A percentile compares a stretch with the other conserved stretches of the same genome.
Conservation (phyloP, 2,329 filamentous ascomycete genomes). For the Neonectria sp. region DNA sequence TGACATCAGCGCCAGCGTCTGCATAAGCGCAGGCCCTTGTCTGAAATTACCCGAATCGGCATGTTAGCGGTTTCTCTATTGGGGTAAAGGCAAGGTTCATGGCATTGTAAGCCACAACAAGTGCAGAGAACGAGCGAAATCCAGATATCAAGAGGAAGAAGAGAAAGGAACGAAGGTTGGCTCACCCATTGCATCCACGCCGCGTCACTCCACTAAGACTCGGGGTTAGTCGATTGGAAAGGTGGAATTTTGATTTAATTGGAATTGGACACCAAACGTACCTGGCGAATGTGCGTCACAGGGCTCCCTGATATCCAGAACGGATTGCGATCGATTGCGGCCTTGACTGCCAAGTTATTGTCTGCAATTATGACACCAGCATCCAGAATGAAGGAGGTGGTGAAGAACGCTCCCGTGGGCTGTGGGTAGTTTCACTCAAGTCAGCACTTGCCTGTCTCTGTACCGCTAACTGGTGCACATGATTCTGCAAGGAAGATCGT, state of each 20-base stretch:
- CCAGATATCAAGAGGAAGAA: too few species aligned
- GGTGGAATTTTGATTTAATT: background rate
- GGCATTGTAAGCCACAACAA: too few species aligned
- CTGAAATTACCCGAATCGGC: background rate
- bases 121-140: too few species aligned
- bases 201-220: slow-evolving; percentile 22
- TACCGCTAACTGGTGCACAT: background rate
- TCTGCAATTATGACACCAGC: slow-evolving; percentile 25
- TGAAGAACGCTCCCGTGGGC: slow-evolving; percentile 4
- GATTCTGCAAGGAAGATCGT: background rate
- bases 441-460: slow-evolving; percentile 2
- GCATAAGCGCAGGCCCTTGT: background rate
- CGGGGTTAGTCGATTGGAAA: slow-evolving; percentile 3
- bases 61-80: background rate
- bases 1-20: background rate
- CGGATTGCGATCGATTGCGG: background rate
- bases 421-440: background rate
- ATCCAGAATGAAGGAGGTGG: slow-evolving; percentile 9
- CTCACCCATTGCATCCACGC: slow-evolving; percentile 30
- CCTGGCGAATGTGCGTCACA: slow-evolving; percentile 7
- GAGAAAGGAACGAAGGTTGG: background rate
- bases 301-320: too few species aligned
- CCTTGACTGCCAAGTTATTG: slow-evolving; percentile 2
- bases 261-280: slow-evolving; percentile 9
- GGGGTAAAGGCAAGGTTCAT: too few species aligned